Base-by-base conservation (phyloP, 257 asterid species). In the Vinca minor region DNA sequence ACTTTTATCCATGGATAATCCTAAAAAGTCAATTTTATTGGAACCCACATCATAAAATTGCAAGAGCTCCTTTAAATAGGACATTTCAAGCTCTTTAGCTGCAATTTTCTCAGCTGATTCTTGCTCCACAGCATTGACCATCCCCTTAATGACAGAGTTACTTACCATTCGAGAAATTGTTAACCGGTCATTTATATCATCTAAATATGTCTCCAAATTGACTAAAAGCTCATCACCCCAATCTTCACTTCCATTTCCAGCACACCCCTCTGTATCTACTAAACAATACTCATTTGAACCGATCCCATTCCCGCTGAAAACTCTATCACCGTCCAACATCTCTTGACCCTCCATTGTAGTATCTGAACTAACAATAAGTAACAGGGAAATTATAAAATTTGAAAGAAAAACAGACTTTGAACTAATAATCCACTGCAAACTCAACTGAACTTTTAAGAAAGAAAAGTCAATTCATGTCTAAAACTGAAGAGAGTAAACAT, bases 81-180 rank as follows among this genome's bases (percentile, higher is more conserved):
- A 78, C 69, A 85, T 39, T 78, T 93, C 96, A 73, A 81, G 57
- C 44, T 93, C 94, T 72, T 84, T 84, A n/a, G 80, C 75, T 1
- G 82, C 81, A 50, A 93, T 71, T 63, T 50, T 83, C 60, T 89
- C 94, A 4, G 82, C 81, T 0, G 88, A 85, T 63, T 87, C 94
- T 69, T 87, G 87, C 54, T 89, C 97, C 63, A 89, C 88, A 20
- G 97, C 96, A 63, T 73, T 75, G 62, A 92, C 96, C 86, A 92
- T 81, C 66, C 98, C 96, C 75, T 84, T 89, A 59, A 83, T 82
- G 63, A 92, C 76, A 38, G 98, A 87, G 67, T 92, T 84, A 69
- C 86, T 81, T 14, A 92, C 98, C 95, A 89, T 78, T 74, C 95
- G 80, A 0, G 96, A 89, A 66, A 89, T 76, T 64, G 63, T 71